Evolutionary conservation across 352 stramenopile genomes (phyloP).

Genomic region (Pilasporangium apinafurcum): DNA sequence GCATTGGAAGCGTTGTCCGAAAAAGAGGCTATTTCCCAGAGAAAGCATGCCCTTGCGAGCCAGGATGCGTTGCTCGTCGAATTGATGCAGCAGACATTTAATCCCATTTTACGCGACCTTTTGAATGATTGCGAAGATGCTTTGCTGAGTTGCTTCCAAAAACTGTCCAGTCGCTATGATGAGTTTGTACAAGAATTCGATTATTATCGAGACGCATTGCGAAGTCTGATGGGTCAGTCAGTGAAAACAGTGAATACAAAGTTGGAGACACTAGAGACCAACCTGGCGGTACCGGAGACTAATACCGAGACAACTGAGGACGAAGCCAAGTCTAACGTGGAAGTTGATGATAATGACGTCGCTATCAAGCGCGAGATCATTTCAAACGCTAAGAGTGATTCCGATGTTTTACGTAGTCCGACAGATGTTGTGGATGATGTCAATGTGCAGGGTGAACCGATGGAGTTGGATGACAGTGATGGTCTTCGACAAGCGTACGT

Average conservation of each 20-base stretch:
- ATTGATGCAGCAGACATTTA: constrained; percentile 64
- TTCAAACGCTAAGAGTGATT: not conserved
- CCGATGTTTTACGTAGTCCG: not conserved
- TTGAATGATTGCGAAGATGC: constrained; percentile 68
- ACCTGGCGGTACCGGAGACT: constrained; percentile 7
- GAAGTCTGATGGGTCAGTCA: constrained; percentile 26
- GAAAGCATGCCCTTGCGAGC: constrained; percentile 51
- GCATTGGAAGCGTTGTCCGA: constrained; percentile 38
- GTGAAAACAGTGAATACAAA: constrained; percentile 1
- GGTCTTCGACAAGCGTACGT: constrained; percentile 61
- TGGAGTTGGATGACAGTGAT: constrained; percentile 32
- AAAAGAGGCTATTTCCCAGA: constrained; percentile 34
- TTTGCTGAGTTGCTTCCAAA: constrained; percentile 54
- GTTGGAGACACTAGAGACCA: constrained; percentile 9
- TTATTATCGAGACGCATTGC: constrained; percentile 64
- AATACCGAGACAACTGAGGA: not conserved
- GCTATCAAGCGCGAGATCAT: not conserved
- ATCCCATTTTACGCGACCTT: constrained; percentile 54
- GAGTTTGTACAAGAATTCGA: constrained; percentile 77
- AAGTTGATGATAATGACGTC: not conserved
- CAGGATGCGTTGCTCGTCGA: constrained; percentile 56
- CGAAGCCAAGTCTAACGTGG: constrained; percentile 1
- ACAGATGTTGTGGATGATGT: not conserved
- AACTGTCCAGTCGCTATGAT: constrained; percentile 52
- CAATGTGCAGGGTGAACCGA: not conserved